Conservation (phyloP, 441 rosid species). For the Biscutella laevigata region DNA sequence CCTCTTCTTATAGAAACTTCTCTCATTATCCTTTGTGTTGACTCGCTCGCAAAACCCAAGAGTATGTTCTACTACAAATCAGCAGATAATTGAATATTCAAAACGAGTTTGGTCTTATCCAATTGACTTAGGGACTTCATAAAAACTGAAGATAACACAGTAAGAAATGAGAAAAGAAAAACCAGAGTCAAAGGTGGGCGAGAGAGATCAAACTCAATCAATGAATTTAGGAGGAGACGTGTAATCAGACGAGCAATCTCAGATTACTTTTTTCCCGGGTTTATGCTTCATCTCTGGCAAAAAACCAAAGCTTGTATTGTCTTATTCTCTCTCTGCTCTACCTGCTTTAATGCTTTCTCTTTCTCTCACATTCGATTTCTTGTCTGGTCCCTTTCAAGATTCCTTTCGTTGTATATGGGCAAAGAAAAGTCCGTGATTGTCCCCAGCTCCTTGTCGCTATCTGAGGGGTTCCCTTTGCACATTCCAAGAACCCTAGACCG, state of each 20-base stretch:
- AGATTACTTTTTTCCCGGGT: too few relatives aligned
- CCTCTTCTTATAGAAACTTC: background rate
- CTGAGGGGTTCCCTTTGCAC: background rate
- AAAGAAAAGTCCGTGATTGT: background rate
- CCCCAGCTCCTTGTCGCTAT: background rate
- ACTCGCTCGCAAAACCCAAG: slow-evolving; percentile 7
- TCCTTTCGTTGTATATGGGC: slow-evolving; percentile 20
- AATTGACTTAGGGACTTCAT: background rate
- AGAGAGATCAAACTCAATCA: too few relatives aligned
- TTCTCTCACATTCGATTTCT: background rate
- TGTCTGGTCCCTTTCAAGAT: slow-evolving; percentile 15
- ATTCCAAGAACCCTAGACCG: slow-evolving; percentile 13
- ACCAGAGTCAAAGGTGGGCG: slow-evolving; percentile 18
- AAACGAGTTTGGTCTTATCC: background rate
- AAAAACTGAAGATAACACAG: background rate
- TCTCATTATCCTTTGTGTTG: background rate
- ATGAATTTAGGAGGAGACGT: too few relatives aligned
- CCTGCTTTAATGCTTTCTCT: slow-evolving; percentile 22
- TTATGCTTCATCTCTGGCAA: slow-evolving; percentile 5
- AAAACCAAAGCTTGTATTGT: background rate
- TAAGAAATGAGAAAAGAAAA: background rate
- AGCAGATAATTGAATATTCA: background rate
- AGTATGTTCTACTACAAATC: background rate
- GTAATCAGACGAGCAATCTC: too few relatives aligned
- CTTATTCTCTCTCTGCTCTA: too few relatives aligned